These are phyloP conservation scores for Pachyrhizus erosus DNA, from an alignment of 306 rosid genomes.

Conservation along the genomic window DNA sequence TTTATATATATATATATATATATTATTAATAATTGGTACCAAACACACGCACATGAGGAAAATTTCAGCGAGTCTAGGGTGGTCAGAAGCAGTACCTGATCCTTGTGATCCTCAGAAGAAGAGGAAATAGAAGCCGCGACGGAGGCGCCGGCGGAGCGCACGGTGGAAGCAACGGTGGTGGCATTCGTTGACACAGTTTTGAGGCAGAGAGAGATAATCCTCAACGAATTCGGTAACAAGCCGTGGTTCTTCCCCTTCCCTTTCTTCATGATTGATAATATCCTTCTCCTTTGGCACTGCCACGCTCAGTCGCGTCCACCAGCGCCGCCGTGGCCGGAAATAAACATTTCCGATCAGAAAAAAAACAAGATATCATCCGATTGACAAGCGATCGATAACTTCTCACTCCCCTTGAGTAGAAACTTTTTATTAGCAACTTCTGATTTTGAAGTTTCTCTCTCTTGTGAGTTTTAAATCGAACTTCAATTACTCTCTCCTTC, in stretches of 20 bases:
- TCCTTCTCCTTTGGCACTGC: constrained; percentile 9
- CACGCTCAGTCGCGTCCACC: constrained; percentile 23
- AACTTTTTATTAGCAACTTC: not conserved
- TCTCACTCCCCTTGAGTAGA: constrained; percentile 39
- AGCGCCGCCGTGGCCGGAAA: constrained; percentile 35
- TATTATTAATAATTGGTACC: not conserved
- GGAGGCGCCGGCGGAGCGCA: constrained; percentile 92
- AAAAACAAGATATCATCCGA: constrained; percentile 38
- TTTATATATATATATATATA: not conserved
- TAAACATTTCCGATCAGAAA: constrained; percentile 58
- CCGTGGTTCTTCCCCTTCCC: constrained; percentile 75
- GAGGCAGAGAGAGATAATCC: constrained; percentile 85
- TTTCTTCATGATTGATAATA: constrained; percentile 51
- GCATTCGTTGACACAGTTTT: constrained; percentile 89
- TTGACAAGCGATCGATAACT: not conserved
- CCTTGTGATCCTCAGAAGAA: constrained; percentile 78
- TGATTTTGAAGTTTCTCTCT: not conserved
- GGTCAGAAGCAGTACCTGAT: constrained; percentile 59
- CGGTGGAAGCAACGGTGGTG: constrained; percentile 78
- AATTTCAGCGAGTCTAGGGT: not conserved
- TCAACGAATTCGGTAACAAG: constrained; percentile 80
- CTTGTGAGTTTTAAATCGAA: constrained; percentile 13
- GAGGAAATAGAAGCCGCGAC: constrained; percentile 79
- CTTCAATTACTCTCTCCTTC: not conserved
- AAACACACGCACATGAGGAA: not conserved